These are phyloP conservation scores for Phytophthora tentaculata DNA, from an alignment of 352 stramenopile species.

Conservation along the genomic window DNA sequence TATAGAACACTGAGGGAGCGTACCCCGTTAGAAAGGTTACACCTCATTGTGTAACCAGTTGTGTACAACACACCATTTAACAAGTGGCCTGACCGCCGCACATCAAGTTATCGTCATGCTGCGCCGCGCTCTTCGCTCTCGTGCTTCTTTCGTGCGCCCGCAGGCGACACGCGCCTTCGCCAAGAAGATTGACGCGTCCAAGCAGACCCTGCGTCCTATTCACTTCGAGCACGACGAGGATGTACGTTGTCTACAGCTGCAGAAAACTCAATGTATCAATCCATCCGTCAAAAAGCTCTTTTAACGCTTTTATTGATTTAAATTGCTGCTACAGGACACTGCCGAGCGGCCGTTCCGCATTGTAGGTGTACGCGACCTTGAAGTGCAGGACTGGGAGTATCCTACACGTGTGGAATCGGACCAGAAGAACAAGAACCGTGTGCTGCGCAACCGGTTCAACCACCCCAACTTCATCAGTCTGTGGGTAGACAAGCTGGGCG, in stretches of 20 bases:
- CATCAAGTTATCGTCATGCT: slow-evolving; percentile 28
- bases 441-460: slow-evolving; percentile 78
- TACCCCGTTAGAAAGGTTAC: not conserved
- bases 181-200: slow-evolving; percentile 21
- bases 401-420: slow-evolving; percentile 71
- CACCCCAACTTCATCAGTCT: slow-evolving; percentile 87
- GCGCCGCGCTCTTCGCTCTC: slow-evolving; percentile 24
- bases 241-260: slow-evolving; percentile 37
- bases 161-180: slow-evolving; percentile 29
- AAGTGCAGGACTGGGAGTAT: slow-evolving; percentile 82
- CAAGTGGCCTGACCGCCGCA: slow-evolving; percentile 30
- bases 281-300: slow-evolving; percentile 8
- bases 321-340: slow-evolving; percentile 39
- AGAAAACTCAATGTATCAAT: not conserved
- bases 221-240: slow-evolving; percentile 75
- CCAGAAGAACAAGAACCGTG: slow-evolving; percentile 62
- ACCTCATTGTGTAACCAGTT: not conserved
- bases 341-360: slow-evolving; percentile 70
- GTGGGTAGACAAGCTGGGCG: slow-evolving; percentile 77
- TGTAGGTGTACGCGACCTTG: slow-evolving; percentile 80
- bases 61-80: slow-evolving; percentile 20
- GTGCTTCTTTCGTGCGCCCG: slow-evolving; percentile 12
- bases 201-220: slow-evolving; percentile 55
- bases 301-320: not conserved
- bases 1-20: not conserved